These are phyloP conservation scores for Stropharia rugosoannulata DNA, from an alignment of 768 basidiomycete species.

Conservation along the genomic window DNA sequence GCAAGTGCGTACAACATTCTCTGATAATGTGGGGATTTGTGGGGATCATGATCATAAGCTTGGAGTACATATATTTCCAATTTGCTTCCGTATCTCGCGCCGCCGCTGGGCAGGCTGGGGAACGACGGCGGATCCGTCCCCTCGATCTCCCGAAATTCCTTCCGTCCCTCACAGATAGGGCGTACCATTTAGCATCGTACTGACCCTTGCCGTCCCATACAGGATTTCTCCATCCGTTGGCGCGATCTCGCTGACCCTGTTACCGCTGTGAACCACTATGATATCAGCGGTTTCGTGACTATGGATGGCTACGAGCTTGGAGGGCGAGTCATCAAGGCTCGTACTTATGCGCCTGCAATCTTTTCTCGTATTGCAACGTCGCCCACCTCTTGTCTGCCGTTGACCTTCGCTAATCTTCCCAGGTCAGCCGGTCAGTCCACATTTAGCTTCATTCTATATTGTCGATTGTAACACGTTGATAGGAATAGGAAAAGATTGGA, in stretches of 20 bases:
- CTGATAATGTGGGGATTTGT: not conserved
- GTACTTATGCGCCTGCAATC: conserved; percentile 28
- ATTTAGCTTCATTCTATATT: not conserved
- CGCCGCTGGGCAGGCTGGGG: not conserved
- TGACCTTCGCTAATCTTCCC: conserved; percentile 23
- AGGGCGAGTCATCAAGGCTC: conserved; percentile 27
- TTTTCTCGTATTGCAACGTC: conserved; percentile 31
- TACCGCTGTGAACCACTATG: conserved; percentile 16
- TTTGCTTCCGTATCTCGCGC: not conserved
- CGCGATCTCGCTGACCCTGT: conserved; percentile 23
- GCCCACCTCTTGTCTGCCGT: conserved; percentile 25
- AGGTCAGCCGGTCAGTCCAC: conserved; percentile 18
- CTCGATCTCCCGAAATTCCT: conserved; percentile 1
- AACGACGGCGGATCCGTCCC: not conserved
- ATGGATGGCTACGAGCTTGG: conserved; percentile 30
- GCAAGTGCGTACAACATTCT: conserved; percentile 19
- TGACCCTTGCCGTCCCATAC: conserved; percentile 10
- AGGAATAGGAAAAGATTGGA: conserved; percentile 26
- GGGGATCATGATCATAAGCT: not conserved
- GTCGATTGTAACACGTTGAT: conserved; percentile 1
- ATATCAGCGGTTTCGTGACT: conserved; percentile 28
- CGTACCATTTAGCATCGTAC: conserved; percentile 7
- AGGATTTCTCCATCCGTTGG: conserved; percentile 31
- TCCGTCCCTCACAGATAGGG: conserved; percentile 4
- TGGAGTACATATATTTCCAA: not conserved